Evolutionary conservation across 208 protist genomes (phyloP), one percentile per base, ranked within the genome.

Genomic region (Balamuthia mandrillaris): DNA sequence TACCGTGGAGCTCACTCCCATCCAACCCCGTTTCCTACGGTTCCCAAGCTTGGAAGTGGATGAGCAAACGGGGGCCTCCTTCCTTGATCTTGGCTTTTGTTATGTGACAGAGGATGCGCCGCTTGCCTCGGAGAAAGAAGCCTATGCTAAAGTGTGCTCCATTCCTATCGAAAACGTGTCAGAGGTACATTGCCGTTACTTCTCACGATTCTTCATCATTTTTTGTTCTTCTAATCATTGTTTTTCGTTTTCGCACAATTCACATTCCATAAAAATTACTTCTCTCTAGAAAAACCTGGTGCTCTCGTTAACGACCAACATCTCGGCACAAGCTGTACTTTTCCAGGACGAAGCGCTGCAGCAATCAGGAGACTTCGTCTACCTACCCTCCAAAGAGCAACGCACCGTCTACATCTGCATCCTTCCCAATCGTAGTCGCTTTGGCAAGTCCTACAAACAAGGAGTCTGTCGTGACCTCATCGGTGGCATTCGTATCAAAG

Each of bases 401-500:
- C 49, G 49, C 1, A 56, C 75, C 0, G 77, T 90, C 9, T 86
- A 68, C n/a, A 90, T 90, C 58, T 90, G 88, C 61, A 45, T 90
- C 18, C 85, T 84, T 51, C 88, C 88, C 31, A 75, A 52, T 16
- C 85, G 84, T 74, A 90, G 78, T 9, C 79, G 61, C n/a, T 65
- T 88, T 16, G 86, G 86, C 42, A 63, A 81, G 74, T 63, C 24
- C 31, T 90, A 88, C 58, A 58, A 75, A 1, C 68, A 90, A 56
- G 88, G 88, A n/a, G 68, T 85, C 16, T 90, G 88, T 29, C 83
- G 88, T 61, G 84, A 90, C 37, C 78, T 90, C 42, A 49, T 90
- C 24, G 88, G 88, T 56, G 88, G 88, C 61, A 88, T 90, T 49
- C 39, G 88, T 29, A 75, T 90, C 39, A 90, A 90, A 29, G 88